phyloP scores from a whole-genome alignment of 2,329 filamentous ascomycete species.

The Aspergillus neotritici region DNA sequence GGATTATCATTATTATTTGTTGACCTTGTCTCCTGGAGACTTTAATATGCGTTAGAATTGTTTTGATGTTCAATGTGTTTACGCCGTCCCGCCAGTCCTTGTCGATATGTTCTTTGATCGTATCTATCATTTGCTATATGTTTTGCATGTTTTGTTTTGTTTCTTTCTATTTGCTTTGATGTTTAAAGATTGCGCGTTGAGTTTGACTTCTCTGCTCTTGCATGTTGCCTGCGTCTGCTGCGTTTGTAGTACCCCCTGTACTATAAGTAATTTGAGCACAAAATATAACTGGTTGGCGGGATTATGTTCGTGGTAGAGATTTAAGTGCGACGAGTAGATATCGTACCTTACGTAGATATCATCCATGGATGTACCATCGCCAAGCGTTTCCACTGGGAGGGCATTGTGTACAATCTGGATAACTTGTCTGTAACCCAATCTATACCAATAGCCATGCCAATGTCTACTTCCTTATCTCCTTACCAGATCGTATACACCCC shows the following conservation, averaged over 20 bases:
- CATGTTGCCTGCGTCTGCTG: slow-evolving; percentile 24
- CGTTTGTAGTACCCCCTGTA: slow-evolving; percentile 31
- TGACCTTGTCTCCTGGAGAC: slow-evolving; percentile 8
- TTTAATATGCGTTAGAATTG: slow-evolving; percentile 24
- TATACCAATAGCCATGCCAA: no score
- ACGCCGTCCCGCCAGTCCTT: no score
- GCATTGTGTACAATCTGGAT: no score
- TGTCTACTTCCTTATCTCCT: no score
- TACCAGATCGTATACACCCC: no score
- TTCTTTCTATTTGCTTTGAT: slow-evolving; percentile 2
- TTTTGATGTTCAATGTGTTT: slow-evolving; percentile 22
- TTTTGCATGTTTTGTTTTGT: slow-evolving; percentile 9
- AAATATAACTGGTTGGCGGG: slow-evolving; percentile 28
- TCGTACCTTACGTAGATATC: no score
- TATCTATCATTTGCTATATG: slow-evolving; percentile 10
- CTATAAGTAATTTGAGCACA: slow-evolving; percentile 35
- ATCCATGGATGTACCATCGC: no score
- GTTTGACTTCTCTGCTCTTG: slow-evolving; percentile 4
- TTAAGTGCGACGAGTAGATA: no score
- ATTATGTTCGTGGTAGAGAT: no score
- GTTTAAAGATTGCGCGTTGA: neutral
- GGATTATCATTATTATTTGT: slow-evolving; percentile 13
- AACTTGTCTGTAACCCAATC: no score
- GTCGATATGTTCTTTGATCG: slow-evolving; percentile 12
- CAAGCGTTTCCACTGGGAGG: no score